Conservation (phyloP, 768 basidiomycete species). For the Leccinum barrowsii region DNA sequence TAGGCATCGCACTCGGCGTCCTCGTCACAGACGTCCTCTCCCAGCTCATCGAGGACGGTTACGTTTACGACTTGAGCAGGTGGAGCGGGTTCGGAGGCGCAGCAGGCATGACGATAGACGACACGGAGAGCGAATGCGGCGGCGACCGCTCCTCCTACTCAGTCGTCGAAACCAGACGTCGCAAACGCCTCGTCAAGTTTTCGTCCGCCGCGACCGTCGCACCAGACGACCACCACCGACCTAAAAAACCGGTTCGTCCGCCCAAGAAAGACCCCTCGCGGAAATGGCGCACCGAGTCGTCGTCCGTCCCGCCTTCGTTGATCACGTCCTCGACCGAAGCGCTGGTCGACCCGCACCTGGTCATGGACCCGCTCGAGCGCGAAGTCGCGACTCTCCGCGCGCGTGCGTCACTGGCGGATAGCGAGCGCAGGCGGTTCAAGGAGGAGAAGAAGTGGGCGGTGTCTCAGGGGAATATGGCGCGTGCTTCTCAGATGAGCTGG, state of each 20-base stretch:
- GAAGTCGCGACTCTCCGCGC: conserved; percentile 74
- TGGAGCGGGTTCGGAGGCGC: not conserved
- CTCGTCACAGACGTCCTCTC: conserved; percentile 70
- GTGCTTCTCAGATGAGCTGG: conserved; percentile 79
- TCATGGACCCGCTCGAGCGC: conserved; percentile 64
- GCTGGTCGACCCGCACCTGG: conserved; percentile 53
- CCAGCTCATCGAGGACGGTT: conserved; percentile 55
- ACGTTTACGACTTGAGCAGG: conserved; percentile 27
- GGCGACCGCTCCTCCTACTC: conserved; percentile 3
- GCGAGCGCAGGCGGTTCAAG: conserved; percentile 75
- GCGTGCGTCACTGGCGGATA: conserved; percentile 77
- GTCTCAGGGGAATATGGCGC: conserved; percentile 70
- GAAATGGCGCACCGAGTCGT: conserved; percentile 31
- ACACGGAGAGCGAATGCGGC: conserved; percentile 13
- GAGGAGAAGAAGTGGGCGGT: conserved; percentile 88
- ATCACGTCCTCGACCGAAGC: conserved; percentile 67
- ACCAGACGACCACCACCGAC: conserved; percentile 3
- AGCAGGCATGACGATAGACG: not conserved
- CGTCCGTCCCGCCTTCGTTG: conserved; percentile 43
- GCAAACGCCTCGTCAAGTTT: conserved; percentile 47
- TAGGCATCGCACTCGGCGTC: conserved; percentile 67
- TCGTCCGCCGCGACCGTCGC: conserved; percentile 29
- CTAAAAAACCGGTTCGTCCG: conserved; percentile 25
- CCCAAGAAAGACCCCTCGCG: conserved; percentile 27
- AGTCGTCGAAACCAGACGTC: conserved; percentile 22